phyloP scores from a whole-genome alignment of 2,329 filamentous ascomycete genomes.

The Exophiala bonariae region DNA sequence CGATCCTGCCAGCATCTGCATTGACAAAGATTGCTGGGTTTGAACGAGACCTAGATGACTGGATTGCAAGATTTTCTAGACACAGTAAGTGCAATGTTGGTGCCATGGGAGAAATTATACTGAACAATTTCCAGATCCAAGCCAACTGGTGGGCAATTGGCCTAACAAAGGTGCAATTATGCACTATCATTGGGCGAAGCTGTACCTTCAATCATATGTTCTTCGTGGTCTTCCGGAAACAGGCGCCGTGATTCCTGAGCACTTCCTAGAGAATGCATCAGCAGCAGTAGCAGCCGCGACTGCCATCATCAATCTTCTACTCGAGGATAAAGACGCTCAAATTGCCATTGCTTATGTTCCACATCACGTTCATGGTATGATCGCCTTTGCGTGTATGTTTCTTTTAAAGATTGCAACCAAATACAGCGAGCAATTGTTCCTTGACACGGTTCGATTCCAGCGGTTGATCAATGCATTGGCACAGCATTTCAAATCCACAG shows the following conservation, averaged over 20 bases:
- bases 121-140: slow-evolving; percentile 38
- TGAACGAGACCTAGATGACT: slow-evolving; percentile 40
- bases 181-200: slow-evolving; percentile 53
- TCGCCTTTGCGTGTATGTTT: slow-evolving; percentile 48
- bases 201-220: slow-evolving; percentile 53
- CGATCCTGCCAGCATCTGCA: slow-evolving; percentile 37
- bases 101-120: background rate
- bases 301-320: slow-evolving; percentile 41
- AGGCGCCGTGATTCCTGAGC: slow-evolving; percentile 35
- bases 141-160: slow-evolving; percentile 49
- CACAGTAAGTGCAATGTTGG: slow-evolving; percentile 23
- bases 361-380: slow-evolving; percentile 48
- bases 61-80: slow-evolving; percentile 32
- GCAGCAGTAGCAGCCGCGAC: slow-evolving; percentile 45
- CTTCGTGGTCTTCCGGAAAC: slow-evolving; percentile 49
- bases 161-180: slow-evolving; percentile 52
- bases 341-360: slow-evolving; percentile 44
- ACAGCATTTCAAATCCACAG: slow-evolving; percentile 31
- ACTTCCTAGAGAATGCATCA: slow-evolving; percentile 43
- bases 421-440: slow-evolving; percentile 36
- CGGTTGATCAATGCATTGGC: slow-evolving; percentile 31
- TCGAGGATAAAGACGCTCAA: slow-evolving; percentile 46
- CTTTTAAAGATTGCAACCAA: slow-evolving; percentile 47
- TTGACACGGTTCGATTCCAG: slow-evolving; percentile 30
- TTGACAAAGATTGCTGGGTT: slow-evolving; percentile 42